Evolutionary conservation across 2,329 filamentous ascomycete genomes (phyloP), one percentile per base, ranked within the genome.

Genomic region (Metarhizium robertsii): DNA sequence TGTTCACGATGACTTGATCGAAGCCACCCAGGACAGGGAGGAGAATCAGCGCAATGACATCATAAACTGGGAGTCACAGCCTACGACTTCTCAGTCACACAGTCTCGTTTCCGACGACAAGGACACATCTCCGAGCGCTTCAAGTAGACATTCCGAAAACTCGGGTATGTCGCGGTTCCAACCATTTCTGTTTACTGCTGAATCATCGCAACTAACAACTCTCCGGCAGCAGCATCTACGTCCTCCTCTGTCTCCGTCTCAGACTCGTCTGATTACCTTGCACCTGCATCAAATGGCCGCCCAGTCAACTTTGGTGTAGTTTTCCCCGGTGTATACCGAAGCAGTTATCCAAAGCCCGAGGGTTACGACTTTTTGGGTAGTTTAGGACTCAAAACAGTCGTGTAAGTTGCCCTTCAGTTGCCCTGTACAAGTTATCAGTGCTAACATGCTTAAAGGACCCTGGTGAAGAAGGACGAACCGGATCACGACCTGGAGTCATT

Each of bases 221-320:
- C 7, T 18, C 18, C 14, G 18, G 25, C 18, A 48, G 45, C 10
- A 10, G 14, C 20, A 1, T 48, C 45, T 4, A 25, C 11, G 16
- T 53, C 48, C 34, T 25, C 18, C 11, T 52, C 40, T 18, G 38
- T 54, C 42, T 53, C 50, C 13, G 3, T 40, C 16, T 29, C 57
- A 7, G 57, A 56, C 14, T 20, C 58, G 38, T 40, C 59, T 11
- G 58, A 64, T 18, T 61, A 62, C 42, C 59, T 63, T 6, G 25
- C 45, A n/a, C 61, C 61, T 6, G 63, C 65, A 7, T 49, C 62
- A 16, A 60, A 63, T 42, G 67, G 69, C 13, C 63, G 70, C 6
- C 88, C 88, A 1, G 64, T 73, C 60, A 96, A 96, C 66, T 96
- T 92, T 69, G 89, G 87, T 18, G 73, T 83, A 32, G 86, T 96